Evolutionary conservation across 306 rosid species (phyloP), one percentile per base, ranked within the genome.

Genomic region (Acacia confusa): DNA sequence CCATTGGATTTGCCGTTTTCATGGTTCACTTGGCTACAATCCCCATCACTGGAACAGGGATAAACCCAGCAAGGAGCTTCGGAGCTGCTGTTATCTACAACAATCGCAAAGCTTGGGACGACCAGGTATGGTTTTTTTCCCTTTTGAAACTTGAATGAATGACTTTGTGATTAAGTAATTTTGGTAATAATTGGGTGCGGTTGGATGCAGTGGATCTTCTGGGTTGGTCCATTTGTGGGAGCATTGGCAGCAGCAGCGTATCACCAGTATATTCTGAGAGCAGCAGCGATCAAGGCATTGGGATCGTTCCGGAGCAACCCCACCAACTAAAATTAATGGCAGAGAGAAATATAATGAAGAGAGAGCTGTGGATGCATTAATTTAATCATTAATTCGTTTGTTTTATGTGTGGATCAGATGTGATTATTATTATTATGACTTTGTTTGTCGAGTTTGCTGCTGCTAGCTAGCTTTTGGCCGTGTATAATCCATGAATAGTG

Each of bases 241-340:
- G 95, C 92, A 2, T 66, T 86, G 71, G 90, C 86, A 0, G 95
- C 95, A 0, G 95, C 95, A 9, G 90, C 88, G 1, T 91, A 91
- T 84, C 92, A 91, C 79, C 92, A 91, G 83, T 91, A 85, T 85
- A 84, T 91, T 20, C 85, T 91, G 74, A 81, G 92, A 28, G 92
- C 92, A n/a, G 92, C 88, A 0, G 92, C 91, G 28, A 82, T 87
- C 70, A 91, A 89, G 67, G 92, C 95, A 8, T 86, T 89, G 90
- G 92, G 91, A 50, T 91, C 92, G 2, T 91, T 91, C 91, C 82
- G 92, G 38, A 87, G 92, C 91, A 85, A 90, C 85, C 88, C 94
- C 19, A 75, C 84, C 79, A 88, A 88, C 81, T 90, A 79, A 16
- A 76, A 22, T 22, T 12, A 41, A 41, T 40, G 14, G 36, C 22